phyloP scores from a whole-genome alignment of 352 stramenopile genomes.

The Globisporangium iwayamae region DNA sequence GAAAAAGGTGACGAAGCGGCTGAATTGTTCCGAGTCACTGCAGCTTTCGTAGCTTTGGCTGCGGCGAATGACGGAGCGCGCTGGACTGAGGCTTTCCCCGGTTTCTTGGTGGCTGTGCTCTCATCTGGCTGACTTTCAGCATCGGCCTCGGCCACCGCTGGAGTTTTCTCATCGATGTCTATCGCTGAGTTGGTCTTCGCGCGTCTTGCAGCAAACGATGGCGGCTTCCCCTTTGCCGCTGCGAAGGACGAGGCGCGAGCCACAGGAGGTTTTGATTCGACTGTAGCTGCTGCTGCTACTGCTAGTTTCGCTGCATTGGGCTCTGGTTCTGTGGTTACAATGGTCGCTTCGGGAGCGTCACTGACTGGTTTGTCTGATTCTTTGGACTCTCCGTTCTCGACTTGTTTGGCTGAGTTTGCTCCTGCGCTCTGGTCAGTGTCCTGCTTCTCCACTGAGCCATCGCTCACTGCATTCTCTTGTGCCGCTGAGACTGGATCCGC shows the following conservation, averaged over 20 bases:
- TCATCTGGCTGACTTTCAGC: slow-evolving; percentile 8
- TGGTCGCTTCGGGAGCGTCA: not conserved
- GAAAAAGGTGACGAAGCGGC: not conserved
- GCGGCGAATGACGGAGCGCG: slow-evolving; percentile 30
- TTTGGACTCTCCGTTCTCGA: not conserved
- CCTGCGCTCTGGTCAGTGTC: not conserved
- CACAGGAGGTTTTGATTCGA: slow-evolving; percentile 7
- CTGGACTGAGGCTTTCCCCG: slow-evolving; percentile 4
- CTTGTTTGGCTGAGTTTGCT: not conserved
- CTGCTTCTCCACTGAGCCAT: not conserved
- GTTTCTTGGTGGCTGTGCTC: slow-evolving; percentile 5
- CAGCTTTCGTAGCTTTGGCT: slow-evolving; percentile 21
- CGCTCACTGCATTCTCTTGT: not conserved
- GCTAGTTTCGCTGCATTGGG: not conserved
- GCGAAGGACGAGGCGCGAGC: slow-evolving; percentile 23
- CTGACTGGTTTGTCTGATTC: too few relatives aligned
- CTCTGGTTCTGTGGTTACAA: not conserved
- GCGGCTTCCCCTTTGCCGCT: slow-evolving; percentile 13
- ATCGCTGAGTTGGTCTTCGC: slow-evolving; percentile 19
- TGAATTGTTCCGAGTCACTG: not conserved
- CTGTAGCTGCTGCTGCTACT: not conserved
- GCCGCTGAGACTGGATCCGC: not conserved
- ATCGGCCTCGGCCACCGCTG: not conserved
- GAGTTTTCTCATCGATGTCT: not conserved
- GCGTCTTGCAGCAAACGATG: slow-evolving; percentile 15